These are phyloP conservation scores for Cercophora samala DNA, from an alignment of 495 filamentous ascomycete species.

Conservation along the genomic window DNA sequence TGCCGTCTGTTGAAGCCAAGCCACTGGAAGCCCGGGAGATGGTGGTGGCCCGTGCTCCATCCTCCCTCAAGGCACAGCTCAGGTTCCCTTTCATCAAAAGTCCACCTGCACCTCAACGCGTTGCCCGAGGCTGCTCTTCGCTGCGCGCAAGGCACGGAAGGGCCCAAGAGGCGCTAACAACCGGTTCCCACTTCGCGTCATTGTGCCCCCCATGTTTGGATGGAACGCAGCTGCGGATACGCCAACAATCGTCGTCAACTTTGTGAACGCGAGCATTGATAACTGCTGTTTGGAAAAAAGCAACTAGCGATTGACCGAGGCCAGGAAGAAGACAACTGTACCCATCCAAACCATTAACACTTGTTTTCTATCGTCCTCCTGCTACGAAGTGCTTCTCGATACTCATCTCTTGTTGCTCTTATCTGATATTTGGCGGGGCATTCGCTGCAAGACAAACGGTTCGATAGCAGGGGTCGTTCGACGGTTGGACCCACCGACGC, in stretches of 20 bases:
- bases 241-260: neutral
- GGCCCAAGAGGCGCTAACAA: neutral
- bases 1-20: too few relatives aligned
- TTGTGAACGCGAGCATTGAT: neutral
- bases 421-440: neutral
- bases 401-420: neutral
- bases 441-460: neutral
- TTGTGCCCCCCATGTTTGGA: slow-evolving; percentile 2
- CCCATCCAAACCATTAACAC: neutral
- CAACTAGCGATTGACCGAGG: neutral
- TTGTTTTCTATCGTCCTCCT: too few relatives aligned
- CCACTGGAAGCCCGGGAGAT: too few relatives aligned
- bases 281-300: neutral
- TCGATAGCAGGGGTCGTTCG: neutral
- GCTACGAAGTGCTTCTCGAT: neutral
- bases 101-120: neutral
- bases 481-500: slow-evolving; percentile 30
- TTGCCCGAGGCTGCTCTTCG: neutral
- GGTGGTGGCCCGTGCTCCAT: neutral
- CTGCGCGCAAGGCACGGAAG: neutral
- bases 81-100: neutral
- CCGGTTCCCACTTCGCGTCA: slow-evolving; percentile 11
- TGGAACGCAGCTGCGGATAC: neutral
- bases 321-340: neutral
- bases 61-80: neutral